These are phyloP conservation scores for Zymoseptoria ardabiliae DNA, from an alignment of 2,329 filamentous ascomycete species.

Conservation along the genomic window DNA sequence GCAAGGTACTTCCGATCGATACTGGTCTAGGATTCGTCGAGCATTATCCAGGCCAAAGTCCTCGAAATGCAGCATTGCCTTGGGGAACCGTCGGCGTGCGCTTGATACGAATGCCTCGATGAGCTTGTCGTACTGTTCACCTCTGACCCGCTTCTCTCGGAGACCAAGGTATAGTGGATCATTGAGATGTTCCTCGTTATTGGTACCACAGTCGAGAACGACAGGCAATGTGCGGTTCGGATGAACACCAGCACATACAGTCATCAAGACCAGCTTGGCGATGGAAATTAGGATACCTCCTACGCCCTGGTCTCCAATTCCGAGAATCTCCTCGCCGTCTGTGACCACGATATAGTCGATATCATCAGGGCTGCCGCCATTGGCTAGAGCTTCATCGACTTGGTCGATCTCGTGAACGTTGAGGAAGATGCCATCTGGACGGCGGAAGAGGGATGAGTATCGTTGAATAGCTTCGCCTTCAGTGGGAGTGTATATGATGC, in stretches of 20 bases:
- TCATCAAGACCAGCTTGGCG: conserved; percentile 76
- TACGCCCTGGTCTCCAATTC: conserved; percentile 83
- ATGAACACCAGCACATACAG: conserved; percentile 79
- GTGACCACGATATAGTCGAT: conserved; percentile 86
- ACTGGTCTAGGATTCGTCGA: conserved; percentile 66
- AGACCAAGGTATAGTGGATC: conserved; percentile 77
- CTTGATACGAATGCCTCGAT: conserved; percentile 59
- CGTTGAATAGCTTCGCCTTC: conserved; percentile 84
- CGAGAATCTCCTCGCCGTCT: conserved; percentile 65
- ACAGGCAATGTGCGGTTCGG: conserved; percentile 72
- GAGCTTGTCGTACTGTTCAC: conserved; percentile 67
- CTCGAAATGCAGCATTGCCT: conserved; percentile 78
- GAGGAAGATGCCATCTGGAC: conserved; percentile 73
- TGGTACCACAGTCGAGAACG: conserved; percentile 76
- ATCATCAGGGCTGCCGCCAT: conserved; percentile 64
- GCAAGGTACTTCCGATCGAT: conserved; percentile 65
- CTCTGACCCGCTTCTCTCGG: conserved; percentile 56
- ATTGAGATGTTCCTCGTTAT: conserved; percentile 66
- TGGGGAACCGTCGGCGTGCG: conserved; percentile 63
- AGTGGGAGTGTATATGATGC: conserved; percentile 84
- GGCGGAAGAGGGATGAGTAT: conserved; percentile 69
- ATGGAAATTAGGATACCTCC: conserved; percentile 78
- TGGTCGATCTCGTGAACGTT: conserved; percentile 61
- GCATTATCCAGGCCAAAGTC: conserved; percentile 78
- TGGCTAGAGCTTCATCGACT: conserved; percentile 58